Conservation (phyloP, 23 red algal species). For the Chondrus crispus region DNA sequence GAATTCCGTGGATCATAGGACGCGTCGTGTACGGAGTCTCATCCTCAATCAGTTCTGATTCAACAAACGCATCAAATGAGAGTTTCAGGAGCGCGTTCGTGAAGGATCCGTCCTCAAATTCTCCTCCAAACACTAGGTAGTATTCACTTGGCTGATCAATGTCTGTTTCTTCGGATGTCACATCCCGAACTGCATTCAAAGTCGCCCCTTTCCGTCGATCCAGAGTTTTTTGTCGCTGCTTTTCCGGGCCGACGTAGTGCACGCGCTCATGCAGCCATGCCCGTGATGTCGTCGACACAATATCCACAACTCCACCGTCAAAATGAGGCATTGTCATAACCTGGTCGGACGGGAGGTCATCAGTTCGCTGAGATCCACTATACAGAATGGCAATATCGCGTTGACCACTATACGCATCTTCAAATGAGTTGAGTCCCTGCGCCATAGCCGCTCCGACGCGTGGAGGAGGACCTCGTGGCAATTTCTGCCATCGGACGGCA, state of each 20-base stretch:
- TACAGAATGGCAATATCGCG: constrained; percentile 48
- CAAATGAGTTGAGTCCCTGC: constrained; percentile 40
- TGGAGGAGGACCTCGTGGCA: constrained; percentile 29
- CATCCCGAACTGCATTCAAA: constrained; percentile 31
- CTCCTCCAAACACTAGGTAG: constrained; percentile 42
- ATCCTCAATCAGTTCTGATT: constrained; percentile 5
- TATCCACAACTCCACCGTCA: constrained; percentile 39
- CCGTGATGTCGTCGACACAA: constrained; percentile 25
- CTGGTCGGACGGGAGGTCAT: neutral
- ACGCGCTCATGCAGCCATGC: constrained; percentile 23
- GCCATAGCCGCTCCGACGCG: constrained; percentile 43
- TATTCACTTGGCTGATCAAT: constrained; percentile 31
- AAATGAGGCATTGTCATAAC: neutral
- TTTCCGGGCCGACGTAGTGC: neutral
- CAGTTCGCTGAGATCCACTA: constrained; percentile 14
- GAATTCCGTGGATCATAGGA: constrained; percentile 24
- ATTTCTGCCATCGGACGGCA: neutral
- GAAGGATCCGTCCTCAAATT: constrained; percentile 36
- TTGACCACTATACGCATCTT: constrained; percentile 30
- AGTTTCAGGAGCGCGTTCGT: constrained; percentile 35
- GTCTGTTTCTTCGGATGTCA: neutral
- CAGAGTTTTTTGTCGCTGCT: neutral
- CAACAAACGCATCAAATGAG: constrained; percentile 25
- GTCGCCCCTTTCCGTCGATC: constrained; percentile 17
- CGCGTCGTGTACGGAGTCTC: constrained; percentile 1